Evolutionary conservation across 352 stramenopile genomes (phyloP).

Genomic region (Globisporangium radiosum): DNA sequence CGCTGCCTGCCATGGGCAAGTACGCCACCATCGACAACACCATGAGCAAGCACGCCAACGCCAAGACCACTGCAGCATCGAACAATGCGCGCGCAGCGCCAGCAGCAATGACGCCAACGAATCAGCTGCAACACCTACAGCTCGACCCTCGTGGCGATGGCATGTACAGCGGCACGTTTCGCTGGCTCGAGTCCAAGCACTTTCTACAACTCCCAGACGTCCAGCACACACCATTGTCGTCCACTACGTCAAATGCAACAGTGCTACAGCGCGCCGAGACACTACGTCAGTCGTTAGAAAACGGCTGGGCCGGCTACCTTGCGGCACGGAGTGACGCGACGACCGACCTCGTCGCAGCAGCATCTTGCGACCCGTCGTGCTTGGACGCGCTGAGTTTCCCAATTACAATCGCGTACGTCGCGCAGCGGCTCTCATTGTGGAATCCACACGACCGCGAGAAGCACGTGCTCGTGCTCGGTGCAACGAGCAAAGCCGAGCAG

Average conservation of each 20-base stretch:
- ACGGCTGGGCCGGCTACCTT: conserved; percentile 54
- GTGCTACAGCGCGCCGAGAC: not conserved
- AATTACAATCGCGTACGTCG: conserved; percentile 49
- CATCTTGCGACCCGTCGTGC: conserved; percentile 50
- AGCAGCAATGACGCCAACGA: not conserved
- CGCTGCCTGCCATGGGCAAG: too few species aligned
- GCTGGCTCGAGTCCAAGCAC: conserved; percentile 59
- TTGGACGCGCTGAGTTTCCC: conserved; percentile 73
- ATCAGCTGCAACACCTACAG: conserved; percentile 24
- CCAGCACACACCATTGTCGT: too few species aligned
- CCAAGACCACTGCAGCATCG: not conserved
- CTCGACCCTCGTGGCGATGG: conserved; percentile 63
- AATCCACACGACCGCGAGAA: conserved; percentile 2
- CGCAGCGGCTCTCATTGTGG: conserved; percentile 25
- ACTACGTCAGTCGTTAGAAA: not conserved
- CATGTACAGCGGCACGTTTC: conserved; percentile 78
- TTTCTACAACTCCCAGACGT: conserved; percentile 35
- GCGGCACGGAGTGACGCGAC: conserved; percentile 16
- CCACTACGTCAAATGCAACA: too few species aligned
- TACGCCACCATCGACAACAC: too few species aligned
- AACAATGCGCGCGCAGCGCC: not conserved
- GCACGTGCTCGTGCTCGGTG: conserved; percentile 49
- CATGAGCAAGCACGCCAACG: not conserved
- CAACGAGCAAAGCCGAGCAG: conserved; percentile 66
- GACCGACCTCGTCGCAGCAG: conserved; percentile 26